Base-by-base conservation (phyloP, 345 rosid genomes). In the rapeseed (Brassica napus) region DNA sequence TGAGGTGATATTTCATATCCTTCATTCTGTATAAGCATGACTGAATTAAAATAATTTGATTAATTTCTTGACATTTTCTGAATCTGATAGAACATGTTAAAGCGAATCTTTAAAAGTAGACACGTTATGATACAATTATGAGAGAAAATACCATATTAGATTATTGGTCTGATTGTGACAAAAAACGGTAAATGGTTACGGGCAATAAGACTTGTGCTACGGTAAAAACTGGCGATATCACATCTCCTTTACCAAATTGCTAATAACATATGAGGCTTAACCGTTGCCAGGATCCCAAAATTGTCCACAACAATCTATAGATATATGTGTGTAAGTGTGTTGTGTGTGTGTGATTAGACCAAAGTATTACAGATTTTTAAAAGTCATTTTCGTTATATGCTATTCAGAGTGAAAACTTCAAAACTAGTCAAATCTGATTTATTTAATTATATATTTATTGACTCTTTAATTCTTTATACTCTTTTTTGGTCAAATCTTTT, bases 361-460 rank as follows among this genome's bases (percentile, higher is more conserved):
- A 62, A 30, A 61, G 65, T 60, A 60, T 61, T 61, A 62, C 62
- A 58, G 30, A 8, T 35, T 62, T 31, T n/a, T n/a, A 30, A n/a
- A 62, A 62, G 2, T 42, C 26, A 39, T 26, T 15, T 62, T 24
- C 60, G 57, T 21, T 15, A 73, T 28, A 62, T 10, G 16, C 15
- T 42, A 42, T 10, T 42, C 49, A 42, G n/a, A 24, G 39, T 68
- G 23, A 7, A 30, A 1, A 12, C 6, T 30, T 16, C n/a, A 3
- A 52, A 52, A 23, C 28, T 63, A 70, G 76, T 71, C 72, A 65
- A 55, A 30, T 60, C 32, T 68, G 52, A 2, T 16, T 30, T 30
- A 68, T 21, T 18, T 60, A 26, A 57, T 59, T 68, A 15, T 59
- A 16, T 23, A 4, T 72, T 35, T 7, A 47, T 1, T 44, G 39